These are phyloP conservation scores for Volvox carteri DNA, from an alignment of 163 green algal genomes.

Conservation along the genomic window DNA sequence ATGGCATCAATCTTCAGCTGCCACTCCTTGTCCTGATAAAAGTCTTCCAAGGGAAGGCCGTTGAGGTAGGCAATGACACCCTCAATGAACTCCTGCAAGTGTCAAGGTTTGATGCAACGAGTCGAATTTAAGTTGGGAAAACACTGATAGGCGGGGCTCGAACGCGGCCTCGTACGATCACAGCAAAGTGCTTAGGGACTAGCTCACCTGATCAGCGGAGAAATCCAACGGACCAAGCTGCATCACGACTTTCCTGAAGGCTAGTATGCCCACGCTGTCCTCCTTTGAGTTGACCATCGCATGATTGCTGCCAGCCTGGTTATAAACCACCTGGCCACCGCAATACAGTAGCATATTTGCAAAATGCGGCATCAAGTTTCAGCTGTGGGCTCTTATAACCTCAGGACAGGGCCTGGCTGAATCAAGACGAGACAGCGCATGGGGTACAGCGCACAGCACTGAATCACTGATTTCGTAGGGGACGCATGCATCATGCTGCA, in stretches of 20 bases:
- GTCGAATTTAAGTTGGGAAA: no score
- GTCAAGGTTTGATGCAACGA: neutral
- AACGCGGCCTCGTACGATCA: no score
- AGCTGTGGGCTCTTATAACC: no score
- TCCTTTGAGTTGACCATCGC: neutral
- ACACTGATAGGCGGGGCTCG: no score
- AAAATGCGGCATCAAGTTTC: no score
- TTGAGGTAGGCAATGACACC: conserved; percentile 59
- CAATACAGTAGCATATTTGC: neutral
- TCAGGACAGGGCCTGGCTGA: no score
- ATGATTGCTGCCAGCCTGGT: conserved; percentile 53
- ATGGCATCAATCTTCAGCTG: conserved; percentile 53
- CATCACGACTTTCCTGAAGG: conserved; percentile 84
- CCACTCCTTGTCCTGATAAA: conserved; percentile 83
- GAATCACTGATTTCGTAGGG: no score
- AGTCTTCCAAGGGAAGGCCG: conserved; percentile 74
- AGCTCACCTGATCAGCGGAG: conserved; percentile 76
- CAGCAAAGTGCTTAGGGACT: no score
- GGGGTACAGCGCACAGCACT: no score
- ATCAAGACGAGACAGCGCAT: no score
- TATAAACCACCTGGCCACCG: conserved; percentile 34
- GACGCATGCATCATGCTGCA: no score
- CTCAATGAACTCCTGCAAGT: conserved; percentile 58
- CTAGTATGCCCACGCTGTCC: conserved; percentile 74
- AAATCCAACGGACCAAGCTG: conserved; percentile 80